Percentiles rank a stretch among this genome's conserved stretches.
phyloP scores from a whole-genome alignment of 257 asterid genomes.

The Jaltomata sinuosa region DNA sequence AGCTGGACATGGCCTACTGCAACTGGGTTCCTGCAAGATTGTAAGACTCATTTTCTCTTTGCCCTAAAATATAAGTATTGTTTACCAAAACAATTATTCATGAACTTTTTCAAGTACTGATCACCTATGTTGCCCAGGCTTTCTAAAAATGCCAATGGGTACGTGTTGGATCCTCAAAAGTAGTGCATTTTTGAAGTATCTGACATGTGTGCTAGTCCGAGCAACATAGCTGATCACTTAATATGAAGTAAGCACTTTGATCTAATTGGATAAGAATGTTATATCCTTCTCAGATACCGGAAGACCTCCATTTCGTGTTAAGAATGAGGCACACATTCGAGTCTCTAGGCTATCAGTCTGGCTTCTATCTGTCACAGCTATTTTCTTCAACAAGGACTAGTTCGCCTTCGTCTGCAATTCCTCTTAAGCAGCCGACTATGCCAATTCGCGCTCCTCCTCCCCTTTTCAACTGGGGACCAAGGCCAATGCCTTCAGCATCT shows the following conservation, averaged over 20 bases:
- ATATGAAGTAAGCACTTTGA: background rate
- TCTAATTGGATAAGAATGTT: slow-evolving; percentile 1
- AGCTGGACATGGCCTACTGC: slow-evolving; percentile 98
- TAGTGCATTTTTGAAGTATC: background rate
- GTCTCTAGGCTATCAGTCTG: slow-evolving; percentile 90
- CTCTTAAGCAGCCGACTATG: slow-evolving; percentile 52
- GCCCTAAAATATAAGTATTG: background rate
- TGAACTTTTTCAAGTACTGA: background rate
- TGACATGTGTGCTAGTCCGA: background rate
- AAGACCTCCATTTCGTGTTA: slow-evolving; percentile 92
- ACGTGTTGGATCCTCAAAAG: background rate
- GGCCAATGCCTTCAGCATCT: slow-evolving; percentile 43
- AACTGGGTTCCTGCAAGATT: slow-evolving; percentile 96
- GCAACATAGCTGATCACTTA: background rate
- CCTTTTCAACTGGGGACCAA: slow-evolving; percentile 71
- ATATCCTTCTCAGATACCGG: slow-evolving; percentile 57
- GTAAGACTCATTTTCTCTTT: slow-evolving; percentile 40
- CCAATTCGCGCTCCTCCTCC: slow-evolving; percentile 59
- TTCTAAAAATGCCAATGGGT: background rate
- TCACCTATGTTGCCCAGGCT: background rate
- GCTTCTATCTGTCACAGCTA: slow-evolving; percentile 84
- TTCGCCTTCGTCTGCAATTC: slow-evolving; percentile 41
- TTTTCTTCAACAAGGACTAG: slow-evolving; percentile 67
- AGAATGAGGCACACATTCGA: slow-evolving; percentile 97
- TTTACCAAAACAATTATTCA: background rate